These are phyloP conservation scores for Lantana camara DNA, from an alignment of 257 asterid genomes.

Conservation along the genomic window DNA sequence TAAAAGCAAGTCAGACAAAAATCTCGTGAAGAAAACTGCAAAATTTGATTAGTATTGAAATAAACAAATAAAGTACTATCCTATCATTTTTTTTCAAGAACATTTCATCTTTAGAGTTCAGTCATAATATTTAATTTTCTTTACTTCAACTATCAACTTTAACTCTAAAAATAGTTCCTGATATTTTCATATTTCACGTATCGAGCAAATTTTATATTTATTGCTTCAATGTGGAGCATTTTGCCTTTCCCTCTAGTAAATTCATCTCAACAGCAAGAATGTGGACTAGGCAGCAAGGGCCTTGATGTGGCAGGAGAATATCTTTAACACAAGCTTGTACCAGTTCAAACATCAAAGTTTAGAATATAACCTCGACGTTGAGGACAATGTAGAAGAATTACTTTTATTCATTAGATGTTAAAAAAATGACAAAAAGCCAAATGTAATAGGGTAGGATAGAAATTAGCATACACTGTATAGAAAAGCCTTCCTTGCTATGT, in stretches of 20 bases:
- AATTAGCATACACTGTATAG: conserved; percentile 83
- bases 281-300: conserved; percentile 10
- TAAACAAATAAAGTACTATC: conserved; percentile 5
- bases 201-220: background rate
- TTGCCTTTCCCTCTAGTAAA: conserved; percentile 2
- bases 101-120: background rate
- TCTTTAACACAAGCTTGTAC: conserved; percentile 14
- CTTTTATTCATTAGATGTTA: conserved; percentile 5
- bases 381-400: conserved; percentile 12
- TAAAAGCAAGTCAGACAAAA: conserved; percentile 15
- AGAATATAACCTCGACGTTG: conserved; percentile 3
- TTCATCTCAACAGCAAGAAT: conserved; percentile 17
- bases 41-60: background rate
- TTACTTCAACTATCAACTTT: conserved; percentile 17
- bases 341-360: conserved; percentile 5
- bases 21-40: conserved; percentile 8
- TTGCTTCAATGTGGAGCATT: conserved; percentile 10
- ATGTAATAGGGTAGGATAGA: conserved; percentile 21
- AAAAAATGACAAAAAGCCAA: background rate
- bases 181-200: background rate
- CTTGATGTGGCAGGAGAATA: background rate
- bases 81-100: background rate
- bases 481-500: conserved; percentile 97
- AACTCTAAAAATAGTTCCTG: background rate
- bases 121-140: background rate